Percentiles rank a stretch among this genome's conserved stretches.
Evolutionary conservation across 1,284 basidiomycete species (phyloP).

Genomic region (Ustilago bromivora): DNA sequence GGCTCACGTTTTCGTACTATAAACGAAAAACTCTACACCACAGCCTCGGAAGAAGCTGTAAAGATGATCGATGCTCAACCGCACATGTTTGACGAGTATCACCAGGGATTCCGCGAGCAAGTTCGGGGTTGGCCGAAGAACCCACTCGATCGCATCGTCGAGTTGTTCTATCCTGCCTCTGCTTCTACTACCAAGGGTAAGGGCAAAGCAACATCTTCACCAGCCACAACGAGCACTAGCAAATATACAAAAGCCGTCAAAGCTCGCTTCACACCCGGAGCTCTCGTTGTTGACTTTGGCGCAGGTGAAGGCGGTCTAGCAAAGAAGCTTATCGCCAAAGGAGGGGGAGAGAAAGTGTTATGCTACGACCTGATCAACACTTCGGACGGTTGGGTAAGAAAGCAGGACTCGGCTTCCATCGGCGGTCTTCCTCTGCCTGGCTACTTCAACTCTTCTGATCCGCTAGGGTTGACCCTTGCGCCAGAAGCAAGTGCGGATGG

Average conservation of each 20-base stretch:
- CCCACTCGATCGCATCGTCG: slow-evolving; percentile 63
- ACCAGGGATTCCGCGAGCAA: slow-evolving; percentile 68
- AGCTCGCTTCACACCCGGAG: slow-evolving; percentile 71
- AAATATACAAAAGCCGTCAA: slow-evolving; percentile 9
- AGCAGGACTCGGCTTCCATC: slow-evolving; percentile 55
- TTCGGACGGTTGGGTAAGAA: slow-evolving; percentile 73
- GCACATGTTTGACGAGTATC: slow-evolving; percentile 63
- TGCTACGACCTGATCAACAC: slow-evolving; percentile 84
- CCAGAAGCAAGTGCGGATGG: slow-evolving; percentile 63
- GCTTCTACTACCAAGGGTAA: slow-evolving; percentile 7
- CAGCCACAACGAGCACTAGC: not conserved
- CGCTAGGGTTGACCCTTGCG: slow-evolving; percentile 11
- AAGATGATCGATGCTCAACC: slow-evolving; percentile 59
- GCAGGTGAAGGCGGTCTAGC: slow-evolving; percentile 95
- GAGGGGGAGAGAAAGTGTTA: slow-evolving; percentile 74
- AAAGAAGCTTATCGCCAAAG: slow-evolving; percentile 63
- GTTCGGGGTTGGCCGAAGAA: slow-evolving; percentile 67
- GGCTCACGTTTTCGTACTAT: slow-evolving; percentile 69
- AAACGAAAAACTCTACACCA: slow-evolving; percentile 69
- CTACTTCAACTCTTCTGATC: slow-evolving; percentile 18
- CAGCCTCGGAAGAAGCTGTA: slow-evolving; percentile 53
- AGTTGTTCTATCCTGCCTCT: slow-evolving; percentile 33
- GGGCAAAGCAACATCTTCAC: slow-evolving; percentile 10
- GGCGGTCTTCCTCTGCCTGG: slow-evolving; percentile 55
- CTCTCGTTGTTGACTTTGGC: slow-evolving; percentile 90